phyloP scores from a whole-genome alignment of 2,329 filamentous ascomycete genomes.

The Tolypocladium inflatum region DNA sequence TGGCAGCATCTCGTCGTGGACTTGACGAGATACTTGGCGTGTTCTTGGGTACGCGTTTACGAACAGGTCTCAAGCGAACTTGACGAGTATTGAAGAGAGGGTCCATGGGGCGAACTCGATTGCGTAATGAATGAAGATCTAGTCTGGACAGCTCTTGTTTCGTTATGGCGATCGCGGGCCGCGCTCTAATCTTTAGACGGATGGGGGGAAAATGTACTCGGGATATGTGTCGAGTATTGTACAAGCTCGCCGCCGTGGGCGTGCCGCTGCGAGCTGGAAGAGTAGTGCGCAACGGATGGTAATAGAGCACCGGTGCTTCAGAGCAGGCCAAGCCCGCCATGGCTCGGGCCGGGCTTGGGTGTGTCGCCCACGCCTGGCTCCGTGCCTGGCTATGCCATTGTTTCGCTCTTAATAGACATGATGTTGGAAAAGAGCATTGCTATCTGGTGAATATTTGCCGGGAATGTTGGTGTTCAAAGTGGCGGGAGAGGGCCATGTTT shows the following conservation, averaged over 20 bases:
- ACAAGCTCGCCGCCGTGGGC: not conserved
- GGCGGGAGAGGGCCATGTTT: not conserved
- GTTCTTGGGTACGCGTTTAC: not conserved
- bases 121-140: not conserved
- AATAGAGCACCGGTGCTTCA: not conserved
- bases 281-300: not conserved
- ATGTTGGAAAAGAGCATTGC: not conserved
- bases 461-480: not conserved
- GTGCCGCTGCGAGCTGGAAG: not conserved
- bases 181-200: conserved; percentile 2
- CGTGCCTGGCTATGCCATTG: not conserved
- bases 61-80: not conserved
- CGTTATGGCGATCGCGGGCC: not conserved
- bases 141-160: not conserved
- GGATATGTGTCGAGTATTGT: not conserved
- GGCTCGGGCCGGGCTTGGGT: not conserved
- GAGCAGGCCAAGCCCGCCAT: not conserved
- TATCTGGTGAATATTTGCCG: not conserved
- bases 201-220: not conserved
- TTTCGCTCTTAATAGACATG: not conserved
- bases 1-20: not conserved
- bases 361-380: not conserved
- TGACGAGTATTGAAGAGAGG: not conserved
- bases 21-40: not conserved
- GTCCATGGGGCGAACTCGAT: not conserved